phyloP scores from a whole-genome alignment of 2,329 filamentous ascomycete species.

The Bipolaris cookei region DNA sequence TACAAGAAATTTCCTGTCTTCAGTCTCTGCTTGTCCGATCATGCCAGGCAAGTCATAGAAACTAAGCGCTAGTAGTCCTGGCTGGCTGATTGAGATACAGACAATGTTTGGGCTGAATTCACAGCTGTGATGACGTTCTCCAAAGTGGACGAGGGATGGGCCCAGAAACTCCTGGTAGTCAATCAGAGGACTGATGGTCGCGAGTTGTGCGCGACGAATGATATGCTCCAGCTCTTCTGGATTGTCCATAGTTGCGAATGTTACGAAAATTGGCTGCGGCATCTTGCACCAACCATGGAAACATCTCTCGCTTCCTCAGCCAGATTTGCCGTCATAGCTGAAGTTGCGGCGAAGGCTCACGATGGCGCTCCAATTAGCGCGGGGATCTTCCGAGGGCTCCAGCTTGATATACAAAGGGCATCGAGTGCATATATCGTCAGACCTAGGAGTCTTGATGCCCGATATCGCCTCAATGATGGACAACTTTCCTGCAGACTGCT shows the following conservation, averaged over 20 bases:
- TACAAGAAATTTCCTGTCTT: conserved; percentile 60
- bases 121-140: conserved; percentile 52
- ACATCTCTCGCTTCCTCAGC: conserved; percentile 52
- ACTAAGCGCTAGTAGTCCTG: conserved; percentile 72
- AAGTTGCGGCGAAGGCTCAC: conserved; percentile 73
- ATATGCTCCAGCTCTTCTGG: conserved; percentile 69
- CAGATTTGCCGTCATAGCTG: conserved; percentile 52
- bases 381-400: conserved; percentile 57
- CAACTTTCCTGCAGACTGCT: conserved; percentile 85
- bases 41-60: conserved; percentile 89
- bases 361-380: conserved; percentile 66
- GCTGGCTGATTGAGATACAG: conserved; percentile 74
- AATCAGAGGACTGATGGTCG: conserved; percentile 71
- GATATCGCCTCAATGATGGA: conserved; percentile 59
- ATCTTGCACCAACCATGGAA: conserved; percentile 69
- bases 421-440: conserved; percentile 75
- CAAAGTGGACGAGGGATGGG: conserved; percentile 2
- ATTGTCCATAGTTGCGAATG: conserved; percentile 69
- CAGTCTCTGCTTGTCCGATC: conserved; percentile 70
- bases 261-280: conserved; percentile 51
- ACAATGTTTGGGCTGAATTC: conserved; percentile 86
- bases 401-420: conserved; percentile 83
- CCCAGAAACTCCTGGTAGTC: conserved; percentile 53
- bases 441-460: conserved; percentile 74
- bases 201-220: conserved; percentile 76